phyloP scores from a whole-genome alignment of 73 alveolate species.

The Paramecium sexaurelia region DNA sequence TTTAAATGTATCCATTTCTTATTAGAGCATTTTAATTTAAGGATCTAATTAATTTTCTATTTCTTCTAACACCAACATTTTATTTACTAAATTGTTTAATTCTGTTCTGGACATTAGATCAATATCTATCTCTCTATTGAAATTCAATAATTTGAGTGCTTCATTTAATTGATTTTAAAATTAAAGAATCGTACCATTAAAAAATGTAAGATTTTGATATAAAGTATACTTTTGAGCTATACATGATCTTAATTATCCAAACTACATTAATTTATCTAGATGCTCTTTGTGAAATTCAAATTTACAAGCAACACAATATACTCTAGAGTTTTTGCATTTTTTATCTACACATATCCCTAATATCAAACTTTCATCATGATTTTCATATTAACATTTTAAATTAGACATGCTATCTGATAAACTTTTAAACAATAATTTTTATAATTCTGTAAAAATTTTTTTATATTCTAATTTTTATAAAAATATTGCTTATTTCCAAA shows the following conservation, averaged over 20 bases:
- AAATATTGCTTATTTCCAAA: too few relatives aligned
- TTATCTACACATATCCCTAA: background rate
- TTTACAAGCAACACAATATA: background rate
- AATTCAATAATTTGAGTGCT: background rate
- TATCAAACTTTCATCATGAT: background rate
- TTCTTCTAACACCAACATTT: too few relatives aligned
- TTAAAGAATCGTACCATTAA: background rate
- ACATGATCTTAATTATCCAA: background rate
- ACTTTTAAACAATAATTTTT: background rate
- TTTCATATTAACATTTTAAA: background rate
- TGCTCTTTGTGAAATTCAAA: background rate
- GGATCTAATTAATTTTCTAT: background rate
- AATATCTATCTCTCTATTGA: background rate
- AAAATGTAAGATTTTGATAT: background rate
- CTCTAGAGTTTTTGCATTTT: background rate
- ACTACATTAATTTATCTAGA: background rate
- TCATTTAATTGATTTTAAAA: background rate
- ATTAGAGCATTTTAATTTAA: background rate
- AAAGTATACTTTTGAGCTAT: background rate
- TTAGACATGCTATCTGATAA: background rate
- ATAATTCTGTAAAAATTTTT: background rate
- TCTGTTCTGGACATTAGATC: background rate
- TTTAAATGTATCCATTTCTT: background rate
- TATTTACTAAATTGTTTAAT: background rate
- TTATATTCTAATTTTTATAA: background rate